These are phyloP conservation scores for Carex kokanica DNA, from an alignment of 176 grass and related monocot genomes.

Conservation along the genomic window DNA sequence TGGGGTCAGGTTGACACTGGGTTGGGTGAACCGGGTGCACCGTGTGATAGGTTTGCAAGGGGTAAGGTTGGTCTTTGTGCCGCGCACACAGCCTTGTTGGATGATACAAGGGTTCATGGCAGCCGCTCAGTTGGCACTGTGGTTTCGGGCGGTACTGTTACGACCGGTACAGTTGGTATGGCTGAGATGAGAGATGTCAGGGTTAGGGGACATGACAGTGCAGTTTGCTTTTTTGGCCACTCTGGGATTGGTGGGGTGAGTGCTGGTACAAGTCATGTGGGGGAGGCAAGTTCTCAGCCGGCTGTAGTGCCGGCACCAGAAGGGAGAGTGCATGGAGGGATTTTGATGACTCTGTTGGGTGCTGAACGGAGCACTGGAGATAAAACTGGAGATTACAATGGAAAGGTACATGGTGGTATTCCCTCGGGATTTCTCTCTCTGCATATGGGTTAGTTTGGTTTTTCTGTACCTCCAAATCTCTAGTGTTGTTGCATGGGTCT, in stretches of 20 bases:
- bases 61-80: constrained; percentile 56
- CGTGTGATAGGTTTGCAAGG: constrained; percentile 62
- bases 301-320: constrained; percentile 23
- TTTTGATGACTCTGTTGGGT: constrained; percentile 42
- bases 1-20: constrained; percentile 50
- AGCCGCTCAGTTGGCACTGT: constrained; percentile 31
- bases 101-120: constrained; percentile 54
- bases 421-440: constrained; percentile 21
- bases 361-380: constrained; percentile 19
- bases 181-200: constrained; percentile 10
- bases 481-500: not conserved
- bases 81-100: constrained; percentile 40
- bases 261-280: constrained; percentile 25
- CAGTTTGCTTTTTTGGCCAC: not conserved
- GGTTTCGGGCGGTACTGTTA: not conserved
- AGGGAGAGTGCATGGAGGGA: constrained; percentile 69
- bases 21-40: constrained; percentile 29
- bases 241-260: not conserved
- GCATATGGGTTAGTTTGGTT: constrained; percentile 1
- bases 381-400: constrained; percentile 14
- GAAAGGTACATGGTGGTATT: constrained; percentile 20
- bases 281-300: not conserved
- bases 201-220: not conserved
- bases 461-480: not conserved
- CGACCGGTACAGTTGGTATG: constrained; percentile 13